A percentile compares a stretch with the other conserved stretches of the same genome.
These are phyloP conservation scores for Magnaporthiopsis incrustans DNA, from an alignment of 2,329 filamentous ascomycete genomes.

Conservation along the genomic window DNA sequence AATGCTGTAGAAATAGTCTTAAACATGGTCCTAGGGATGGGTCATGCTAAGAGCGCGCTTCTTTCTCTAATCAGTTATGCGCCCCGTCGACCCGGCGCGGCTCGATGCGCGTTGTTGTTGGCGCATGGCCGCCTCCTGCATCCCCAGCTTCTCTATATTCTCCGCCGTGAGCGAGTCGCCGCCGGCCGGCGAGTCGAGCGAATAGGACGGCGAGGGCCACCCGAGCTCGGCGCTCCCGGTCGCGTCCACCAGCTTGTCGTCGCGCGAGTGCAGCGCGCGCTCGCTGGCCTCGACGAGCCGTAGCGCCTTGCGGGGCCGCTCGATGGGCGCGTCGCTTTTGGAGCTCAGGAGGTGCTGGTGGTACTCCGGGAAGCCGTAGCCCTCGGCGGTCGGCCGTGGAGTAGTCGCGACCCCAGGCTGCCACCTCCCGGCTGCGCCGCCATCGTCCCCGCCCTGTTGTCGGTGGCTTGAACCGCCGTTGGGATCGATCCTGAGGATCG, in stretches of 20 bases:
- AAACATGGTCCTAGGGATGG: background rate
- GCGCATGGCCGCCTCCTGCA: conserved; percentile 6
- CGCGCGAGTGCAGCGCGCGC: conserved; percentile 15
- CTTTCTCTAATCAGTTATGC: background rate
- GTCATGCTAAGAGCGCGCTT: background rate
- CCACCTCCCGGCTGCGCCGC: too few species aligned
- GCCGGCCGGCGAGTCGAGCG: conserved; percentile 11
- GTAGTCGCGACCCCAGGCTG: conserved; percentile 1
- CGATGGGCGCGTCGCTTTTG: background rate
- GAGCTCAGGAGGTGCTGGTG: background rate
- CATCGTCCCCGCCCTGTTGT: background rate
- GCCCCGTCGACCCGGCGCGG: background rate
- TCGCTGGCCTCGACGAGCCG: conserved; percentile 15
- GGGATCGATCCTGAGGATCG: background rate
- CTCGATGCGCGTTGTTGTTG: background rate
- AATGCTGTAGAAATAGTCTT: background rate
- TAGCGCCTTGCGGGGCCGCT: conserved; percentile 7
- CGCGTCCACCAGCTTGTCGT: conserved; percentile 21
- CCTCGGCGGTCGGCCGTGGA: conserved; percentile 5
- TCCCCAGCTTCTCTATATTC: conserved; percentile 18
- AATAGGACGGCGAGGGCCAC: conserved; percentile 8
- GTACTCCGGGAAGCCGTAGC: conserved; percentile 9
- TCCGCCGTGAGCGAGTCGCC: conserved; percentile 17
- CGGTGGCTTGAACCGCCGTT: background rate
- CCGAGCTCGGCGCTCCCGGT: conserved; percentile 8